Percentiles rank a stretch among this genome's conserved stretches.
These are phyloP conservation scores for Ceraceosorus guamensis DNA, from an alignment of 1,284 basidiomycete species.

Conservation along the genomic window DNA sequence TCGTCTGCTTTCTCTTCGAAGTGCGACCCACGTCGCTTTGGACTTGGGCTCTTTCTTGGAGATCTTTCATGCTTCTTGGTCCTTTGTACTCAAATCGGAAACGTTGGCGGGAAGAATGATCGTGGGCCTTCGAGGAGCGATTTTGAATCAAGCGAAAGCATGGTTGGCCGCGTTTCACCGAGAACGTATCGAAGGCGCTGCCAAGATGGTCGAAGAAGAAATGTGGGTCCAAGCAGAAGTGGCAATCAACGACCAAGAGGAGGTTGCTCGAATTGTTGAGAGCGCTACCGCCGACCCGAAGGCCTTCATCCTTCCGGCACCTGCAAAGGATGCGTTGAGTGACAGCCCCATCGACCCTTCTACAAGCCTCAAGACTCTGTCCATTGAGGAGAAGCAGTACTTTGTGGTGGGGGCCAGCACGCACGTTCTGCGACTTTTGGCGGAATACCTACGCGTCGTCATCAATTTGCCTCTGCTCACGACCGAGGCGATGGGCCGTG, in stretches of 20 bases:
- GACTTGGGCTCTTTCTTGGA: constrained; percentile 67
- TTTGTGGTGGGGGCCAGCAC: constrained; percentile 71
- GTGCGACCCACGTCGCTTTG: constrained; percentile 60
- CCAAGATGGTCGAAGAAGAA: constrained; percentile 84
- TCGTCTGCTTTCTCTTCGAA: constrained; percentile 66
- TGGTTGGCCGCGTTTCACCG: constrained; percentile 84
- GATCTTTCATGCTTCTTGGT: constrained; percentile 78
- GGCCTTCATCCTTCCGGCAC: constrained; percentile 50
- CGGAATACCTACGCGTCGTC: constrained; percentile 81
- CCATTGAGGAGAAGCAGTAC: constrained; percentile 62
- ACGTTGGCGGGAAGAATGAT: constrained; percentile 80
- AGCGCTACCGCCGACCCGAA: constrained; percentile 73
- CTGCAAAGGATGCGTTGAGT: neutral
- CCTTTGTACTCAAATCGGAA: constrained; percentile 80
- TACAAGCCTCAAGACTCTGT: constrained; percentile 58
- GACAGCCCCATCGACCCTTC: neutral
- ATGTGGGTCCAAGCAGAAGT: constrained; percentile 79
- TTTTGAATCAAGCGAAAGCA: constrained; percentile 63
- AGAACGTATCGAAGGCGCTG: constrained; percentile 68
- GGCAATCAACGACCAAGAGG: constrained; percentile 59
- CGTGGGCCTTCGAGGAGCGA: constrained; percentile 58
- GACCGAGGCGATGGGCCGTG: constrained; percentile 84
- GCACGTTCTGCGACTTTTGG: constrained; percentile 65
- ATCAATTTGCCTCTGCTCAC: constrained; percentile 80
- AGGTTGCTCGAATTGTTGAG: constrained; percentile 68